Percentiles rank a stretch among this genome's conserved stretches.
Conservation (phyloP, 2,329 filamentous ascomycete genomes). For the Aureobasidium pullulans region DNA sequence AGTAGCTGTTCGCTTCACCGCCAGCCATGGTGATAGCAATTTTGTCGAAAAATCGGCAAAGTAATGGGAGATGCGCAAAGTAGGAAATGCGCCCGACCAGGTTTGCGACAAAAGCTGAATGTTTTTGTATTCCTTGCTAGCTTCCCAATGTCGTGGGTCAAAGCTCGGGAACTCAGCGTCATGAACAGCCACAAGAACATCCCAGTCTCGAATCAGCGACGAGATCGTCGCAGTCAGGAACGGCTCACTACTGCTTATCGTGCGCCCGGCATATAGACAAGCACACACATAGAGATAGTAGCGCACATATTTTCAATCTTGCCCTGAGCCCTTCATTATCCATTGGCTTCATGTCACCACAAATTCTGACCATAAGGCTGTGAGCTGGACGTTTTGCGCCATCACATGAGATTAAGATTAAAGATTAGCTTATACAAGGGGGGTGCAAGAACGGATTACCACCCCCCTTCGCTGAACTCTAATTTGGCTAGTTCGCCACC, state of each 20-base stretch:
- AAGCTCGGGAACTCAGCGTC: conserved; percentile 5
- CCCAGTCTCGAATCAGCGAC: not conserved
- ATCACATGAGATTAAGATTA: conserved; percentile 6
- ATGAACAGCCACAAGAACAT: not conserved
- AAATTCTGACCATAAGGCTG: not conserved
- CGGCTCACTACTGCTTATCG: not conserved
- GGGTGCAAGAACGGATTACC: too few relatives aligned
- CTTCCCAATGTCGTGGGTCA: not conserved
- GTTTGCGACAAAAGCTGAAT: not conserved
- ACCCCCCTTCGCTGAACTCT: too few relatives aligned
- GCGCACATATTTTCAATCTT: too few relatives aligned
- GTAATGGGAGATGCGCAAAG: not conserved
- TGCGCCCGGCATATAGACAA: not conserved
- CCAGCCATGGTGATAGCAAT: conserved; percentile 17
- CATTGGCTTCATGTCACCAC: not conserved
- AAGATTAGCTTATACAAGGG: conserved; percentile 1
- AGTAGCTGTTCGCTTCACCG: conserved; percentile 33
- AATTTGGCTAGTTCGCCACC: too few relatives aligned
- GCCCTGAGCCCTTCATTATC: not conserved
- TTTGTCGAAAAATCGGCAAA: not conserved
- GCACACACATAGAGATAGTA: not conserved
- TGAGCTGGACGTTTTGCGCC: not conserved
- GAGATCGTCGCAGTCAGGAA: not conserved
- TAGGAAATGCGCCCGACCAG: not conserved
- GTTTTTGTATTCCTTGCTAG: conserved; percentile 13